These are phyloP conservation scores for Ceratobasidium sp. DNA, from an alignment of 1,284 basidiomycete species.

Conservation along the genomic window DNA sequence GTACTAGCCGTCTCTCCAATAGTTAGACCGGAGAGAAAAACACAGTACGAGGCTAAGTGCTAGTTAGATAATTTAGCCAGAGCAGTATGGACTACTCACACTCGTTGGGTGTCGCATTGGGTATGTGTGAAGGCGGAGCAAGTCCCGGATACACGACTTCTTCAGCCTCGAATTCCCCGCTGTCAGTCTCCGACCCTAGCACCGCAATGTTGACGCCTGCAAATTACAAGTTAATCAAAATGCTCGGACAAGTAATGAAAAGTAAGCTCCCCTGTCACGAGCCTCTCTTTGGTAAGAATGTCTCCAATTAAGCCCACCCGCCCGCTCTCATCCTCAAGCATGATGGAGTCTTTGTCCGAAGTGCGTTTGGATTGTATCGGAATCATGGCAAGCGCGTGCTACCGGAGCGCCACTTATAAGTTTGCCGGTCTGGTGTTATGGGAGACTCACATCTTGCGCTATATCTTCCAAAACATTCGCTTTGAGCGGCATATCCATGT, in stretches of 20 bases:
- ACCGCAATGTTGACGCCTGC: slow-evolving; percentile 80
- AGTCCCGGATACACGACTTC: slow-evolving; percentile 74
- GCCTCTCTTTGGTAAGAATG: slow-evolving; percentile 50
- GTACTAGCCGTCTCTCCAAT: slow-evolving; percentile 9
- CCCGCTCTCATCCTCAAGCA: slow-evolving; percentile 95
- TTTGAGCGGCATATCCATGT: slow-evolving; percentile 97
- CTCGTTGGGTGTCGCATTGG: slow-evolving; percentile 49
- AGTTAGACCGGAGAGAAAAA: slow-evolving; percentile 17
- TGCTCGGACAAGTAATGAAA: slow-evolving; percentile 42
- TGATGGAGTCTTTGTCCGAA: slow-evolving; percentile 78
- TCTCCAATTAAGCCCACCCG: slow-evolving; percentile 87
- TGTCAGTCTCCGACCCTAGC: slow-evolving; percentile 84
- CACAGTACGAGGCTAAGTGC: slow-evolving; percentile 15
- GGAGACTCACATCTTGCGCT: slow-evolving; percentile 77
- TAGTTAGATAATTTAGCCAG: neutral
- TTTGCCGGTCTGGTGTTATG: slow-evolving; percentile 14
- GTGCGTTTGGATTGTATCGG: slow-evolving; percentile 75
- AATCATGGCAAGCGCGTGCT: slow-evolving; percentile 90
- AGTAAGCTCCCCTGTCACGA: slow-evolving; percentile 72
- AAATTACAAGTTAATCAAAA: neutral
- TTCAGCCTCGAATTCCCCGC: slow-evolving; percentile 93
- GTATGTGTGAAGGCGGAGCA: slow-evolving; percentile 62
- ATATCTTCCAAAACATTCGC: slow-evolving; percentile 96
- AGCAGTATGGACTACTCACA: neutral
- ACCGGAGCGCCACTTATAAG: slow-evolving; percentile 3